Evolutionary conservation across 768 basidiomycete genomes (phyloP).

Genomic region (Tylopilus vinaceipallidus): DNA sequence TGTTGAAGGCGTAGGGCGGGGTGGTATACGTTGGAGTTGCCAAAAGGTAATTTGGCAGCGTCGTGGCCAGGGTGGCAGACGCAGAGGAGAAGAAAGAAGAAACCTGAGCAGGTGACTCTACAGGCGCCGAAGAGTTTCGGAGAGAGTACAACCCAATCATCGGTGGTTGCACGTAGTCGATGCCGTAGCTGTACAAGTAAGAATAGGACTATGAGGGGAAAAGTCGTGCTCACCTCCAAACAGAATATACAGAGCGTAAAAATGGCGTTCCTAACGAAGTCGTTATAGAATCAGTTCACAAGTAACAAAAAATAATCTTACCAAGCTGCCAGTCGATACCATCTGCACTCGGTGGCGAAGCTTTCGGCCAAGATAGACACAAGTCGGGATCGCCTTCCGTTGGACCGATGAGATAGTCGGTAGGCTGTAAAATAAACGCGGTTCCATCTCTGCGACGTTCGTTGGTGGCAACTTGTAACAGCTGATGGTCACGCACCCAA

Average conservation of each 20-base stretch:
- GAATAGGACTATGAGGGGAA: neutral
- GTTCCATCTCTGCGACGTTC: slow-evolving; percentile 21
- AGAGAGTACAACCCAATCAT: slow-evolving; percentile 75
- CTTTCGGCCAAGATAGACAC: slow-evolving; percentile 75
- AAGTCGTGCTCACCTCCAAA: slow-evolving; percentile 56
- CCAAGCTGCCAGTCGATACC: slow-evolving; percentile 86
- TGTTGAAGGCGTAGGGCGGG: slow-evolving; percentile 67
- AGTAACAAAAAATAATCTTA: slow-evolving; percentile 21
- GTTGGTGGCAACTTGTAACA: neutral
- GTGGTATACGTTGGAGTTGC: slow-evolving; percentile 62
- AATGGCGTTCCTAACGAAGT: slow-evolving; percentile 54
- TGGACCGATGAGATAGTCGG: slow-evolving; percentile 77
- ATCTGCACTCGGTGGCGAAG: slow-evolving; percentile 61
- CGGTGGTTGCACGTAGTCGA: slow-evolving; percentile 69
- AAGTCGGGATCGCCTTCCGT: slow-evolving; percentile 59
- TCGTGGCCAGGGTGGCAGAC: slow-evolving; percentile 65
- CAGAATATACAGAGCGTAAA: slow-evolving; percentile 71
- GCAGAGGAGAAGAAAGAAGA: slow-evolving; percentile 55
- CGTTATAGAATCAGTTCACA: neutral
- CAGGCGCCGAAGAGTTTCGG: slow-evolving; percentile 41
- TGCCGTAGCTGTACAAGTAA: slow-evolving; percentile 56
- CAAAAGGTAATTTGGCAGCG: slow-evolving; percentile 68
- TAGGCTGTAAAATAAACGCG: slow-evolving; percentile 63
- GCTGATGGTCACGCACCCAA: slow-evolving; percentile 49
- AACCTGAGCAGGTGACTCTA: slow-evolving; percentile 42